Evolutionary conservation across 1,284 basidiomycete genomes (phyloP), one percentile per base, ranked within the genome.

Genomic region (Veloboletus limbatus): DNA sequence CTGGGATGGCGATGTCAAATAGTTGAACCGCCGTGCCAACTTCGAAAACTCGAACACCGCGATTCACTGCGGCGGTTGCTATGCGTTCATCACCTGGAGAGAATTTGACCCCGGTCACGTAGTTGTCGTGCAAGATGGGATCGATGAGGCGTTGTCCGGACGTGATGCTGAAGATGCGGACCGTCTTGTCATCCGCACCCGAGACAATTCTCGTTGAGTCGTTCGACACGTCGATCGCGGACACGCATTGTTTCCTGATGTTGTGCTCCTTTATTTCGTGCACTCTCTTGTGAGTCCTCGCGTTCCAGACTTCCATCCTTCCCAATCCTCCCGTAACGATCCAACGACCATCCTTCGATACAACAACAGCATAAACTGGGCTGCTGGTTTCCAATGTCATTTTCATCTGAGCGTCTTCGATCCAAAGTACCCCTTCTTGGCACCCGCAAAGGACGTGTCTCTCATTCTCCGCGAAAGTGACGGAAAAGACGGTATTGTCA

Each of bases 141-240:
- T 9, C 34, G n/a, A 24, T n/a, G 14, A 36, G 21, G 14, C 11
- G 21, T n/a, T 36, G 3, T 36, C 34, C 34, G 21, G 21, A 16
- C 8, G 14, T 9, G 22, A 36, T 24, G 14, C 34, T 36, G 34
- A 36, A 36, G 25, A 42, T 45, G 14, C n/a, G 40, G 24, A 43
- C 40, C 8, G 40, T 16, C 11, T 34, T 25, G 30, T 43, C 40
- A 16, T 31, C 24, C 10, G 40, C 34, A 14, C 40, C 40, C 6
- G 40, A 21, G 40, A 17, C 40, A 32, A 43, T n/a, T 33, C 40
- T 22, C 4, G 30, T 43, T n/a, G 40, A 43, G 27, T 43, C 30
- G 40, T 26, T 43, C 16, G 40, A 43, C 18, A 43, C 40, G 21
- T 43, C 40, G 40, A 43, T 26, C 5, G 30, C 40, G 6, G 24